Evolutionary conservation across 176 grass and related monocot genomes (phyloP).

Genomic region (Rhynchospora breviuscula): DNA sequence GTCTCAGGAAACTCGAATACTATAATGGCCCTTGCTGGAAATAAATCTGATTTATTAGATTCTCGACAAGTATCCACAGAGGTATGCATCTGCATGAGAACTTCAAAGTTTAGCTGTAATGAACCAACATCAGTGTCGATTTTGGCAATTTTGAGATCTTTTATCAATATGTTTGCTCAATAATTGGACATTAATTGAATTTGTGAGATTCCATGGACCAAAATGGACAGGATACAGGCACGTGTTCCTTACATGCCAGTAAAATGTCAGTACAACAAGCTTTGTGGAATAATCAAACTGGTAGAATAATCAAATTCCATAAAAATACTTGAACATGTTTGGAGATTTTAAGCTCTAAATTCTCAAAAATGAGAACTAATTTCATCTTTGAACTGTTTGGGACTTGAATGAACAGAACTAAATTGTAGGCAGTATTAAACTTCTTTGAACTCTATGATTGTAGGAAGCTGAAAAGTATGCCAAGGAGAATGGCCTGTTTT

Average conservation of each 20-base stretch:
- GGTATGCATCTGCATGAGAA: slow-evolving; percentile 32
- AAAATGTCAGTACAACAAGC: background rate
- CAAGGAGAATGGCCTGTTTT: slow-evolving; percentile 84
- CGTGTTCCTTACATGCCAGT: background rate
- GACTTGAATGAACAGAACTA: background rate
- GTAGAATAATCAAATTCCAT: background rate
- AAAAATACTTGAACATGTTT: background rate
- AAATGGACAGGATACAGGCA: background rate
- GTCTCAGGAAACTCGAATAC: slow-evolving; percentile 66
- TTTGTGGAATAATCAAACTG: background rate
- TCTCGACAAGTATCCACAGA: slow-evolving; percentile 67
- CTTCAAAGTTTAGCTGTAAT: background rate
- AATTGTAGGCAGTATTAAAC: background rate
- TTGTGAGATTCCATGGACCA: background rate
- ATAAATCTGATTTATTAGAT: slow-evolving; percentile 86
- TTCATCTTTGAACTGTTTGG: background rate
- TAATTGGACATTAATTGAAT: background rate
- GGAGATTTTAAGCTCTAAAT: background rate
- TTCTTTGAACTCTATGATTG: background rate
- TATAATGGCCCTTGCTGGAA: slow-evolving; percentile 89
- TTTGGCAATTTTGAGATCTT: background rate
- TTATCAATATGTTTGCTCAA: background rate
- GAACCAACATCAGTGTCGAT: background rate
- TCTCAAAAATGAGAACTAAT: background rate
- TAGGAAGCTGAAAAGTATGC: slow-evolving; percentile 81